phyloP scores from a whole-genome alignment of 768 basidiomycete species.

The Tylopilus sp. region DNA sequence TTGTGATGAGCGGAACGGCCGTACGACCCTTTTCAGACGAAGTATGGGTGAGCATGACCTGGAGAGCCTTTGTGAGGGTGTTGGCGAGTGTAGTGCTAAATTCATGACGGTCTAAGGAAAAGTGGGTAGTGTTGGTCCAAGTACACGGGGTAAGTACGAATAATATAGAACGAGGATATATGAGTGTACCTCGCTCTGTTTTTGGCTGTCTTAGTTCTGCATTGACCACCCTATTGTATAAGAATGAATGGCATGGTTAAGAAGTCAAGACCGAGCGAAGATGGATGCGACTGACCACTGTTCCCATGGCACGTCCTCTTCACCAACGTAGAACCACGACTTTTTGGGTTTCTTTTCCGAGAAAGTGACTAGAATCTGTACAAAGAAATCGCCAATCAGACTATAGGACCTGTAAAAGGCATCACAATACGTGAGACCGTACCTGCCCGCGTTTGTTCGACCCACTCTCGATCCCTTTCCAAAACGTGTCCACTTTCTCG shows the following conservation, averaged over 20 bases:
- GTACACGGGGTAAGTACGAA: not conserved
- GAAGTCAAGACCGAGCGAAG: not conserved
- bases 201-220: constrained; percentile 75
- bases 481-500: constrained; percentile 75
- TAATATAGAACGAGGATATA: not conserved
- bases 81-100: constrained; percentile 58
- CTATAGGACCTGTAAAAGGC: not conserved
- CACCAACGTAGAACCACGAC: constrained; percentile 72
- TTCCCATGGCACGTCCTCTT: constrained; percentile 87
- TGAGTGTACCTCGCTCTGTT: constrained; percentile 50
- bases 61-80: constrained; percentile 62
- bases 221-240: constrained; percentile 61
- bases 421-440: not conserved
- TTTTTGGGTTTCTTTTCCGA: constrained; percentile 77
- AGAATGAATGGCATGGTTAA: too few relatives aligned
- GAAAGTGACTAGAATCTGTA: constrained; percentile 63
- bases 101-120: constrained; percentile 39
- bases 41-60: constrained; percentile 71
- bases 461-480: constrained; percentile 69
- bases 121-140: not conserved
- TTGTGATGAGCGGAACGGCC: constrained; percentile 78
- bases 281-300: constrained; percentile 55
- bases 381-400: constrained; percentile 18
- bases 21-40: constrained; percentile 74
- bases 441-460: constrained; percentile 70